Evolutionary conservation across 805 yeast species (phyloP), one percentile per base, ranked within the genome.

Genomic region (Danielia oregonensis): DNA sequence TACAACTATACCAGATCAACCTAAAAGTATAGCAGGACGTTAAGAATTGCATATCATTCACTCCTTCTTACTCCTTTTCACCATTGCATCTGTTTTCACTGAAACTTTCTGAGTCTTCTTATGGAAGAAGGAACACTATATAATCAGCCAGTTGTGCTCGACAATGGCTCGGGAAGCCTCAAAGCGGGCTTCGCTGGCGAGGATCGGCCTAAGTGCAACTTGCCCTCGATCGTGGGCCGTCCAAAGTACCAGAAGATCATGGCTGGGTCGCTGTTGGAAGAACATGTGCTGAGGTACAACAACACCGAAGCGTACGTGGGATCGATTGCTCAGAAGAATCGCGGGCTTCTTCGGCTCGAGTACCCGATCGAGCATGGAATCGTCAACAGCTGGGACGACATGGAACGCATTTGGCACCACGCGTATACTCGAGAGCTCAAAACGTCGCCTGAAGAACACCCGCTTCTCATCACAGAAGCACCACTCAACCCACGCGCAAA

Each of bases 151-250:
- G 65, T 68, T 16, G 74, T 68, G 12, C 56, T 68, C 23, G 74
- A 68, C 43, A 68, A 68, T 46, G 96, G 97, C 6, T 82, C 95
- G 3, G 95, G 95, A 1, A 71, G 73, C 24, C 66, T 89, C 35
- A 84, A 87, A 54, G 86, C 94, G 1, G 97, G 97, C 1, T 86
- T 89, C 58, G 95, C 96, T 0, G 96, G 97, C 15, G 94, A 85
- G 46, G 93, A 86, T 32, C 73, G 68, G 45, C 97, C 97, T 3
- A 73, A 77, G 48, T 58, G 74, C 29, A 70, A 69, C 46, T 76
- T 78, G 18, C 78, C 88, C 2, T 63, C 86, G 15, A 59, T 81
- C 18, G 71, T 86, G 3, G 97, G 97, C 4, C 65, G 81, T 37
- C 91, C 95, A 8, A 89, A 87, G 54, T 91, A 89, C 55, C 74